Percentiles rank a stretch among this genome's conserved stretches.
Conservation (phyloP, 345 rosid genomes). For the Citropsis articulata region DNA sequence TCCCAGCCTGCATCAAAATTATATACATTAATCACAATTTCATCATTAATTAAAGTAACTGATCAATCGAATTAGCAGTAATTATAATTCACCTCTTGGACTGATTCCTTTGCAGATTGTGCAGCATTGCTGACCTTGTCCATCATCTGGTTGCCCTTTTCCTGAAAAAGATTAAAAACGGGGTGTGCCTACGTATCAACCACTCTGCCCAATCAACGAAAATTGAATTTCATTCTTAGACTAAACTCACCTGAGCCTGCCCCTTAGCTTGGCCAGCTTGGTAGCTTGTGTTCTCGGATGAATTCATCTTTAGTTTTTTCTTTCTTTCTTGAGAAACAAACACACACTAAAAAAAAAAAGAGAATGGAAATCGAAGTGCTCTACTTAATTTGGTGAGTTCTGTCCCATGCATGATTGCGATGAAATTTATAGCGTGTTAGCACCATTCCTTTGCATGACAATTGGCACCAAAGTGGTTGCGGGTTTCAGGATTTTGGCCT, state of each 20-base stretch:
- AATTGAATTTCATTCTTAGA: too few species aligned
- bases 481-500: not conserved
- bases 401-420: not conserved
- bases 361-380: not conserved
- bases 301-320: not conserved
- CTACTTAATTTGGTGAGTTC: not conserved
- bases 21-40: not conserved
- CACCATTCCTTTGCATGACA: not conserved
- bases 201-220: too few species aligned
- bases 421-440: conserved; percentile 1
- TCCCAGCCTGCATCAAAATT: conserved; percentile 27
- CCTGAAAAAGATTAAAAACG: conserved; percentile 14
- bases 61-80: not conserved
- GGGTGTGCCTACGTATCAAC: not conserved
- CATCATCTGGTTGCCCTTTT: conserved; percentile 22
- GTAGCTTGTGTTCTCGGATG: conserved; percentile 14
- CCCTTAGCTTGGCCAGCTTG: conserved; percentile 33
- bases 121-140: conserved; percentile 20
- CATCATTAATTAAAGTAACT: too few species aligned
- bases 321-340: not conserved
- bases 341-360: not conserved
- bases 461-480: not conserved
- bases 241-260: conserved; percentile 27
- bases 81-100: conserved; percentile 20
- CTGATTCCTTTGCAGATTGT: conserved; percentile 28